Conservation (phyloP, 75 land plant species). For the Pinus tabuliformis region DNA sequence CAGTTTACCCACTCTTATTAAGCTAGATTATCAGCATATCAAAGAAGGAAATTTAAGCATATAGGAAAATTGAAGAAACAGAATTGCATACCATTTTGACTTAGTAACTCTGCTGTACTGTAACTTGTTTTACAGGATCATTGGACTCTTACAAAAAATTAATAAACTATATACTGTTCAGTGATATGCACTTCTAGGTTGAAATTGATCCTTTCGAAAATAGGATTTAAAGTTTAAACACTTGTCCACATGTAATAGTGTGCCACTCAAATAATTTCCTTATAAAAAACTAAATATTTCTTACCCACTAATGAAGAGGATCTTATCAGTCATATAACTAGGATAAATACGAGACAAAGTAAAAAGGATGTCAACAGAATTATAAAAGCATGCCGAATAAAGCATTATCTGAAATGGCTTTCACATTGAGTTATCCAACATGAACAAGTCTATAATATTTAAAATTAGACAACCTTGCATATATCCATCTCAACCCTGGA, state of each 20-base stretch:
- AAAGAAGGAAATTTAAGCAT: not conserved
- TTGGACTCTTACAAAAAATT: not conserved
- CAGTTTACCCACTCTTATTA: not conserved
- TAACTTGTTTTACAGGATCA: not conserved
- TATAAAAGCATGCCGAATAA: not conserved
- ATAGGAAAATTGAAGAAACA: not conserved
- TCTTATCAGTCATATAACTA: not conserved
- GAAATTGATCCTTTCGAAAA: not conserved
- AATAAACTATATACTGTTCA: not conserved
- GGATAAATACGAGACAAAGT: not conserved
- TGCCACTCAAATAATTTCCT: not conserved
- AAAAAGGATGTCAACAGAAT: not conserved
- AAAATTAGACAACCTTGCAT: too few relatives aligned
- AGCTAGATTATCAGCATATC: not conserved
- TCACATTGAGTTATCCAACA: too few relatives aligned
- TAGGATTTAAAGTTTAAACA: not conserved
- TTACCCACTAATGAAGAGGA: not conserved
- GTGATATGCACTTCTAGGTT: not conserved
- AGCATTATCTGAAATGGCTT: too few relatives aligned
- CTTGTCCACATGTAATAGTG: not conserved
- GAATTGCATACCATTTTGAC: not conserved
- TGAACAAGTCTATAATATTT: too few relatives aligned
- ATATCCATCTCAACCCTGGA: too few relatives aligned
- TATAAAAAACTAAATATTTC: not conserved
- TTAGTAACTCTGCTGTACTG: not conserved